Base-by-base conservation (phyloP, 106 monocot species). In the Dendrobium catenatum region DNA sequence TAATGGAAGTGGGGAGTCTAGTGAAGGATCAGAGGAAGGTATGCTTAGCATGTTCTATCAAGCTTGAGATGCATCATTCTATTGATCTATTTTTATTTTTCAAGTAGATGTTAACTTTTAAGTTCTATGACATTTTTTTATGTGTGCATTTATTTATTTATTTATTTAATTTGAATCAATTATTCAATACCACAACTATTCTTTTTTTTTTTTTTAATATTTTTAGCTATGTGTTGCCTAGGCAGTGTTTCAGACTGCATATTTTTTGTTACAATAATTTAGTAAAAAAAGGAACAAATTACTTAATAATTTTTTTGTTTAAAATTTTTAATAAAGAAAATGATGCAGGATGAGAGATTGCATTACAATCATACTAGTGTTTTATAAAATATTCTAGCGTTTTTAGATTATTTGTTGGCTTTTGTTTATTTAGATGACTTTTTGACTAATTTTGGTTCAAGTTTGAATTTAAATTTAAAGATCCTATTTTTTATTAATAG, bases 21-120 rank as follows among this genome's bases (percentile, higher is more conserved):
- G 83, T 55, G 88, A 89, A 87, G 93, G 49, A 82, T 93, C 89
- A 54, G 85, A 80, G 44, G 86, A 81, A 83, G 91, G 91, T 91
- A 84, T 68, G 51, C 43, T 70, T 37, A 7, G 13, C 4, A 17
- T n/a, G 70, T 22, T 4, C 0, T 33, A 13, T 33, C 70, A 70
- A 33, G 6, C 68, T 68, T 9, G 29, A n/a, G 59, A 51, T 51
- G 51, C 13, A 47, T 47, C 56, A 17, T 16, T 59, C 59, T 59
- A 22, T 59, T 59, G 59, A 68, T 68, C 27, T 68, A 20, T 68
- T 68, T 68, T 70, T 15, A 70, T 11, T 15, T 22, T 33, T 70
- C 4, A 70, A 13, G 33, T 31, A 33, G 31, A 31, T 31, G 31
- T 31, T 31, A 31, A 31, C 31, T 31, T 31, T 31, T 31, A 31